phyloP scores from a whole-genome alignment of 192 early-diverging fungal species.

The Entophlyctis helioformis region DNA sequence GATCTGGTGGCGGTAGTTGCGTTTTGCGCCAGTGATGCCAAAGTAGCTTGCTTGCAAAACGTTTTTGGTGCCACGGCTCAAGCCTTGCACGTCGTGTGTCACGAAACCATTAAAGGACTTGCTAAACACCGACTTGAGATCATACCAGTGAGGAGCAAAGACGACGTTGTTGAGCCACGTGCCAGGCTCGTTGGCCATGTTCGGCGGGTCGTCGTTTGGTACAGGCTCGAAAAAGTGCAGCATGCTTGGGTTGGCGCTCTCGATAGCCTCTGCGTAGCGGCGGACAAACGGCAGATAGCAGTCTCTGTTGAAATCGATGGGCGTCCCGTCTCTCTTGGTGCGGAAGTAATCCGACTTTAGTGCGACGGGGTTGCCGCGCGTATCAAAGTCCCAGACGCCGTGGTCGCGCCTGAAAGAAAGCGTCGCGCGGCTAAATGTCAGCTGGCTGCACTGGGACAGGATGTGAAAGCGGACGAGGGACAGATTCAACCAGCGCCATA shows the following conservation, averaged over 20 bases:
- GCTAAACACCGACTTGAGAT: constrained; percentile 59
- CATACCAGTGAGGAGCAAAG: constrained; percentile 84
- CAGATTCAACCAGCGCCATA: neutral
- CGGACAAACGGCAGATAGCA: constrained; percentile 67
- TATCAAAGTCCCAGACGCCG: constrained; percentile 60
- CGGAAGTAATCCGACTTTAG: constrained; percentile 57
- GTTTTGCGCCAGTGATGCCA: constrained; percentile 57
- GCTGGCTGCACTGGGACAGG: neutral
- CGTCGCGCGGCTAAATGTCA: too few relatives aligned
- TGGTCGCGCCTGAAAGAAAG: constrained; percentile 46
- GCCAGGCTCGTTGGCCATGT: constrained; percentile 9
- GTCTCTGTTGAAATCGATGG: constrained; percentile 51
- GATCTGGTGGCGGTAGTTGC: constrained; percentile 66
- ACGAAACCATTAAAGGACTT: constrained; percentile 55
- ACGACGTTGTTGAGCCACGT: too few relatives aligned
- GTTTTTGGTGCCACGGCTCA: constrained; percentile 60
- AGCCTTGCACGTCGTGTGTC: constrained; percentile 71
- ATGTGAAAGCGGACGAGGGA: neutral
- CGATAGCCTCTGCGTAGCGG: constrained; percentile 49
- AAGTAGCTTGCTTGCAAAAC: constrained; percentile 66
- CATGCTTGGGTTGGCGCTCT: constrained; percentile 30
- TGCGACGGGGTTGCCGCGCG: constrained; percentile 33
- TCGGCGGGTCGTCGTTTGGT: constrained; percentile 59
- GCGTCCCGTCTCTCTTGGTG: constrained; percentile 32
- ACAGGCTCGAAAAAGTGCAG: constrained; percentile 70